Conservation (phyloP, 2,329 filamentous ascomycete species). For the Chrysoporthe puriensis region DNA sequence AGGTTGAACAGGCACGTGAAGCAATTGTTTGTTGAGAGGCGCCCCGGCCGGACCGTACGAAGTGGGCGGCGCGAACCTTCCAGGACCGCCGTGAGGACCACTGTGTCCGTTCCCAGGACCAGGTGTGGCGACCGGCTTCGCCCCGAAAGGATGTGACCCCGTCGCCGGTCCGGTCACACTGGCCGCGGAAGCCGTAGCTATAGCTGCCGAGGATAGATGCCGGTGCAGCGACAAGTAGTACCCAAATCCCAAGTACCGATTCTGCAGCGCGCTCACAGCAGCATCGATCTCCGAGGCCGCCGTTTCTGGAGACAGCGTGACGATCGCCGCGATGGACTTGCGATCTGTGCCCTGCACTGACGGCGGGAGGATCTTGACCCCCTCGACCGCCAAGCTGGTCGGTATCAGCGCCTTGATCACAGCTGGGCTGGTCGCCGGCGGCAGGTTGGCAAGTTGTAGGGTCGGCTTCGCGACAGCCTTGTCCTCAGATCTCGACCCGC, state of each 20-base stretch:
- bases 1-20: slow-evolving; percentile 72
- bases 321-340: slow-evolving; percentile 76
- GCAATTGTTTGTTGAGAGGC: slow-evolving; percentile 49
- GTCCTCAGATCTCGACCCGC: slow-evolving; percentile 51
- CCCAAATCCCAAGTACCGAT: slow-evolving; percentile 83
- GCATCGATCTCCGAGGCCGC: slow-evolving; percentile 82
- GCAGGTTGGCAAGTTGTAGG: slow-evolving; percentile 62
- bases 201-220: slow-evolving; percentile 79
- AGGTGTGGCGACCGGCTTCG: slow-evolving; percentile 62
- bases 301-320: slow-evolving; percentile 79
- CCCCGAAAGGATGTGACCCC: slow-evolving; percentile 74
- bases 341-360: slow-evolving; percentile 61
- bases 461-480: slow-evolving; percentile 66
- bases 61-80: slow-evolving; percentile 74
- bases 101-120: slow-evolving; percentile 36
- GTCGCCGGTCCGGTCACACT: slow-evolving; percentile 49
- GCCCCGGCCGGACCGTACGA: slow-evolving; percentile 61
- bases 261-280: slow-evolving; percentile 76
- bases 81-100: slow-evolving; percentile 34
- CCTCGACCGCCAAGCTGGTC: slow-evolving; percentile 67
- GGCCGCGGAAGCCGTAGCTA: slow-evolving; percentile 41
- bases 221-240: slow-evolving; percentile 80
- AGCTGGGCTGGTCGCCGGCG: slow-evolving; percentile 62
- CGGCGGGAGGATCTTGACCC: slow-evolving; percentile 70
- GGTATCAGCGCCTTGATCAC: slow-evolving; percentile 64